Evolutionary conservation across 495 filamentous ascomycete species (phyloP), one percentile per base, ranked within the genome.

Genomic region (Xylaria grammica): DNA sequence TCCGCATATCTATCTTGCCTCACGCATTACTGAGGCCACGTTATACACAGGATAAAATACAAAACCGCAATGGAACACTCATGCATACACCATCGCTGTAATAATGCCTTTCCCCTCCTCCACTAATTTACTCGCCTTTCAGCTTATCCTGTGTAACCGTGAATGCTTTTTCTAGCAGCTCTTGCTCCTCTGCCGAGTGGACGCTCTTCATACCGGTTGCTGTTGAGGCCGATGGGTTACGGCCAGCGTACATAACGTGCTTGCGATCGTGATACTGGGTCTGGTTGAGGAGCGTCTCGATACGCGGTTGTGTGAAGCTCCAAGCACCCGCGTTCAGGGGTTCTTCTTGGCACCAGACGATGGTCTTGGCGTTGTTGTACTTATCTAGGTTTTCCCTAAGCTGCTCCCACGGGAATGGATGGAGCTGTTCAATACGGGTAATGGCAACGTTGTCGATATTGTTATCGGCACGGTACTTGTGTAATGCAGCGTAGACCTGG

Each of bases 321-420:
- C 95, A 99, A 42, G 89, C 90, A 73, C 95, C 95, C 17, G 95
- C 95, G 74, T 99, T 99, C 58, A 99, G 86, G 36, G 95, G 95
- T 81, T 99, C 95, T 79, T 99, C 95, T 81, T 99, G 95, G 63
- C 83, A 86, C 92, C 93, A 99, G 62, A 98, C 91, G 64, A 99
- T 94, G 65, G 93, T 91, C 83, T 96, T 90, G 73, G 95, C 92
- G 75, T 98, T 98, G 76, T 93, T 90, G 81, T 99, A 99, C 79
- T 78, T 85, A 81, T 99, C 93, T 32, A 99, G 84, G 83, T 97
- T 97, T 75, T 97, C 94, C 78, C 89, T 89, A 48, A 99, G 87
- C 81, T 94, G 91, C 68, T 91, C 89, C 94, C 95, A 99, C 5
- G 95, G 95, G 93, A 99, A 99, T 71, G 95, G 95, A 79, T 98